Percentiles rank a stretch among this genome's conserved stretches.
Conservation (phyloP, 805 yeast genomes). For the Sugiyamaella boreocaroliniensis region DNA sequence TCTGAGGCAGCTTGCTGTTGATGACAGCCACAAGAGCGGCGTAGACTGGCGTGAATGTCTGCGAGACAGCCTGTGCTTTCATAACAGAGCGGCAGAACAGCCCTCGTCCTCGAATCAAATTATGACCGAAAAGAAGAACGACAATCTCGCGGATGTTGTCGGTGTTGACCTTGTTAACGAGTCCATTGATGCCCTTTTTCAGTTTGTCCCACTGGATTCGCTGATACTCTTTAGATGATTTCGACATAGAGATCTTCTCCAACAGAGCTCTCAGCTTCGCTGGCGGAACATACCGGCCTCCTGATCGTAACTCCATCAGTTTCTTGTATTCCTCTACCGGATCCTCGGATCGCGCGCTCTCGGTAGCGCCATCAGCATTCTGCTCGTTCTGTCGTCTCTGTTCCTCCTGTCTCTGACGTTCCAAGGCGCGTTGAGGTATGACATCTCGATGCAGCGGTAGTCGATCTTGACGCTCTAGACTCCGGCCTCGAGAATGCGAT, state of each 20-base stretch:
- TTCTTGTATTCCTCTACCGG: constrained; percentile 34
- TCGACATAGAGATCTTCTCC: constrained; percentile 29
- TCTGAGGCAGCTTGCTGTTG: constrained; percentile 60
- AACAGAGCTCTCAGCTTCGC: constrained; percentile 42
- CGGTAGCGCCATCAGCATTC: constrained; percentile 5
- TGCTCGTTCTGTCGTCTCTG: constrained; percentile 14
- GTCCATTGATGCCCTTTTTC: constrained; percentile 41
- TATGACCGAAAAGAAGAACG: constrained; percentile 46
- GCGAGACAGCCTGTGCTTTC: constrained; percentile 43
- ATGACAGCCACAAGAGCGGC: constrained; percentile 54
- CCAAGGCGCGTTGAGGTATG: constrained; percentile 21
- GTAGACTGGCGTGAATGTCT: constrained; percentile 41
- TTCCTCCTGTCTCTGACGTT: constrained; percentile 18
- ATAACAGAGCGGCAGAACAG: constrained; percentile 51
- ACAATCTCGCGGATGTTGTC: constrained; percentile 45
- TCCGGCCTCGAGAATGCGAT: neutral
- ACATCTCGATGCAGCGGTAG: constrained; percentile 16
- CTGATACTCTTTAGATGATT: constrained; percentile 41
- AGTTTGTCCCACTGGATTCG: constrained; percentile 50
- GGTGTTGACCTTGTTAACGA: constrained; percentile 41
- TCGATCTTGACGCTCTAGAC: constrained; percentile 19
- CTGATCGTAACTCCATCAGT: constrained; percentile 35
- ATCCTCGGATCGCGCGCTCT: constrained; percentile 8
- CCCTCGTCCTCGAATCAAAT: constrained; percentile 57
- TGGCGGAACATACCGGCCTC: constrained; percentile 51